Conservation (phyloP, 2,329 filamentous ascomycete genomes). For the Hypoxylon sp. region DNA sequence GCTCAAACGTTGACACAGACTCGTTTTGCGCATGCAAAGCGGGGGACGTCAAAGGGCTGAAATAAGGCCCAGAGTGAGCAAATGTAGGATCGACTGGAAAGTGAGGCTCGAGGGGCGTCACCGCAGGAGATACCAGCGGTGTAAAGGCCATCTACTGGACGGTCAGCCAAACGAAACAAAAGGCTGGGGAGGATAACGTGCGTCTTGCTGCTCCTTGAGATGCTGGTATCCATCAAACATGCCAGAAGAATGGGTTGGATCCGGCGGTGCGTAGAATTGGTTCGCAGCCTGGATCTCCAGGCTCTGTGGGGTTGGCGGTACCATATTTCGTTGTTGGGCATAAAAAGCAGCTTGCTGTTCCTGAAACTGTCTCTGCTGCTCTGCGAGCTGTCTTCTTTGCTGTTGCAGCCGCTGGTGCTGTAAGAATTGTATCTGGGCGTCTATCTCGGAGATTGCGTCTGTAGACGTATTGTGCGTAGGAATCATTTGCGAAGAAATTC, state of each 20-base stretch:
- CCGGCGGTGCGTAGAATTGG: conserved; percentile 68
- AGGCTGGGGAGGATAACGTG: conserved; percentile 48
- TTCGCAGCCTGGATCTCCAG: conserved; percentile 74
- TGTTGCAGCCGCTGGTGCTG: conserved; percentile 70
- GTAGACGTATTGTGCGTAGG: conserved; percentile 56
- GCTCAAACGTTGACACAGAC: conserved; percentile 55
- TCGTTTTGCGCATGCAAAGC: conserved; percentile 78
- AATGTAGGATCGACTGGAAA: conserved; percentile 69
- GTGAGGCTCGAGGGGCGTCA: conserved; percentile 78
- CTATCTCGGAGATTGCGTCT: conserved; percentile 66
- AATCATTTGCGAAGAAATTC: conserved; percentile 57
- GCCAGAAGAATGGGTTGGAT: conserved; percentile 63
- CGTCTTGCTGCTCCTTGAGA: conserved; percentile 74
- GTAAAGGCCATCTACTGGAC: conserved; percentile 74
- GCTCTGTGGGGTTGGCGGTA: conserved; percentile 83
- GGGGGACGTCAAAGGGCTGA: conserved; percentile 84
- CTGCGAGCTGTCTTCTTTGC: conserved; percentile 65
- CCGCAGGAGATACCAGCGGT: conserved; percentile 82
- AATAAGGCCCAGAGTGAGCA: conserved; percentile 75
- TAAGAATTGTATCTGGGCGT: conserved; percentile 72
- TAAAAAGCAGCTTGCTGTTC: conserved; percentile 61
- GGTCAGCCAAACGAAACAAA: conserved; percentile 40
- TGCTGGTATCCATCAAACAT: conserved; percentile 73
- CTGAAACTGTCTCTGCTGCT: conserved; percentile 59
- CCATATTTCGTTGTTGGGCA: conserved; percentile 61